Conservation (phyloP, 75 land plant species). For the Chamaecyparis obtusa region DNA sequence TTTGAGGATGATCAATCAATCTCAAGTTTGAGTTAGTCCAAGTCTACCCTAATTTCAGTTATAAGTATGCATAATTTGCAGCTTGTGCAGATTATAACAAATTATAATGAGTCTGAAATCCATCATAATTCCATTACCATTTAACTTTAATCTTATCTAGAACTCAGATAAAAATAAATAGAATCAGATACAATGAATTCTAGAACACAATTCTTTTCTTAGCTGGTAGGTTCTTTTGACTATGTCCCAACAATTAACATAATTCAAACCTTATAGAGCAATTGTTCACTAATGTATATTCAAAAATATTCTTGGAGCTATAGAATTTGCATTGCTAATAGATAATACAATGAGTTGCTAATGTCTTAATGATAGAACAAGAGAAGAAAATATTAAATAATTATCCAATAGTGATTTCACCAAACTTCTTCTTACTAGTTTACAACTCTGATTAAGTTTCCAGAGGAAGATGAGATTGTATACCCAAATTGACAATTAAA, state of each 20-base stretch:
- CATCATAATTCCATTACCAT: background rate
- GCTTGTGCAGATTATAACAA: constrained; percentile 7
- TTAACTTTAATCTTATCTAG: background rate
- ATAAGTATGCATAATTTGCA: background rate
- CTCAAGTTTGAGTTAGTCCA: background rate
- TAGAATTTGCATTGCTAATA: no score
- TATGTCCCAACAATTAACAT: background rate
- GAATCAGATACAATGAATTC: background rate
- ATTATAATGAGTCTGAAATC: background rate
- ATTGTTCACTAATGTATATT: background rate
- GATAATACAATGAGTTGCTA: background rate
- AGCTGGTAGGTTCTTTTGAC: background rate
- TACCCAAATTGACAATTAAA: background rate
- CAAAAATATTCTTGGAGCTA: background rate
- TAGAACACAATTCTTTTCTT: background rate
- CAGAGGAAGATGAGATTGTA: background rate
- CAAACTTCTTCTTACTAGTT: background rate
- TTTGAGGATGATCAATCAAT: background rate
- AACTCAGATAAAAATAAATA: background rate
- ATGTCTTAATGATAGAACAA: background rate
- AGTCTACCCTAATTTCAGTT: background rate
- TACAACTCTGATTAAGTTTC: background rate
- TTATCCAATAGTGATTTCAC: background rate
- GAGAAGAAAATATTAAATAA: background rate
- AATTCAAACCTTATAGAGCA: background rate